These are phyloP conservation scores for Nepenthes mirabilis DNA, from an alignment of 148 eudicot genomes.

Conservation along the genomic window DNA sequence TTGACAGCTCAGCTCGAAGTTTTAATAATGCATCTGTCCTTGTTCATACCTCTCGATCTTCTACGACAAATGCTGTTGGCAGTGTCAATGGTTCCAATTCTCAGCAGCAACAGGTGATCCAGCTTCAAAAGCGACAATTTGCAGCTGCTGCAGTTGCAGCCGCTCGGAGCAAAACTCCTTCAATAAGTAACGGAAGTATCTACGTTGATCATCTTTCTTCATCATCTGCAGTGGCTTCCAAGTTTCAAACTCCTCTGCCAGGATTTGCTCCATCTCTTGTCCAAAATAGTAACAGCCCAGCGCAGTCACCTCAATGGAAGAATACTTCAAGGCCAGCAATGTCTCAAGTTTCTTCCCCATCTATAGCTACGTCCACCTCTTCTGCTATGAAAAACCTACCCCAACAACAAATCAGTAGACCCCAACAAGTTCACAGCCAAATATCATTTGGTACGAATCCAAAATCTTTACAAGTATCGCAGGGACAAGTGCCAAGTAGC, in stretches of 20 bases:
- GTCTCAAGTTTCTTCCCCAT: slow-evolving; percentile 42
- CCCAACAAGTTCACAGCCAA: slow-evolving; percentile 59
- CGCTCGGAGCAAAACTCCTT: slow-evolving; percentile 35
- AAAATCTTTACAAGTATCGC: slow-evolving; percentile 38
- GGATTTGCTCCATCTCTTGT: slow-evolving; percentile 46
- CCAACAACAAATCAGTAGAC: slow-evolving; percentile 37
- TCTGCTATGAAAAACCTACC: slow-evolving; percentile 39
- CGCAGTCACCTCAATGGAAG: slow-evolving; percentile 77
- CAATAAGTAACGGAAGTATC: slow-evolving; percentile 45
- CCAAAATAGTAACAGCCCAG: slow-evolving; percentile 34
- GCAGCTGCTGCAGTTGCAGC: slow-evolving; percentile 18
- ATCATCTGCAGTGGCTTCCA: slow-evolving; percentile 37
- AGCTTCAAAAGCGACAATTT: slow-evolving; percentile 25
- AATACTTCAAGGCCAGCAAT: slow-evolving; percentile 33
- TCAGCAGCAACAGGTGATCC: slow-evolving; percentile 36
- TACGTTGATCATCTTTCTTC: slow-evolving; percentile 51
- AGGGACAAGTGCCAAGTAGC: slow-evolving; percentile 28
- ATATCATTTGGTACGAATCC: slow-evolving; percentile 66
- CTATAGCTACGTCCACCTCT: slow-evolving; percentile 27
- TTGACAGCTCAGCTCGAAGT: slow-evolving; percentile 63
- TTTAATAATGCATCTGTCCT: slow-evolving; percentile 34
- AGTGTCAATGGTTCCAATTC: slow-evolving; percentile 23
- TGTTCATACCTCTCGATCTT: slow-evolving; percentile 27
- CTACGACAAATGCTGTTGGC: slow-evolving; percentile 20
- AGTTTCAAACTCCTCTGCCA: slow-evolving; percentile 42